phyloP scores from a whole-genome alignment of 371 early-diverging fungal species.

The Rhizopus microsporus region DNA sequence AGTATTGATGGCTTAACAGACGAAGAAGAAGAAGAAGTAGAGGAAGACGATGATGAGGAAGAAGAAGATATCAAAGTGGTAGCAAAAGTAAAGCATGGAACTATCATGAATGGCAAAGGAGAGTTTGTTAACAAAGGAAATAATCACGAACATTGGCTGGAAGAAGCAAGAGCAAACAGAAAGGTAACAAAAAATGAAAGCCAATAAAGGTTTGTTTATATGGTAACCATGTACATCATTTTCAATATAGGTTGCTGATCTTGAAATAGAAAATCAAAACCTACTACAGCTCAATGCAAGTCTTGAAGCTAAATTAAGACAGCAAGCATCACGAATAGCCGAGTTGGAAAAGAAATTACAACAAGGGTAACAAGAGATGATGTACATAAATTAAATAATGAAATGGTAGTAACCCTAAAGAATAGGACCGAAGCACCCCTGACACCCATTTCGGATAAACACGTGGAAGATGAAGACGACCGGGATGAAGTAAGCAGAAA shows the following conservation, averaged over 20 bases:
- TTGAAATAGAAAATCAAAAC: slow-evolving; percentile 52
- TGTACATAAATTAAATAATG: background rate
- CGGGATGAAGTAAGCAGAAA: slow-evolving; percentile 10
- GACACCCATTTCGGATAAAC: slow-evolving; percentile 29
- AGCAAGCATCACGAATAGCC: slow-evolving; percentile 42
- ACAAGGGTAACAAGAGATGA: slow-evolving; percentile 6
- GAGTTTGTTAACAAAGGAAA: slow-evolving; percentile 43
- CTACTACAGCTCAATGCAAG: slow-evolving; percentile 45
- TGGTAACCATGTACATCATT: too few species aligned
- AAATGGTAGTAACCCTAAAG: slow-evolving; percentile 12
- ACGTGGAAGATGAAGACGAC: slow-evolving; percentile 12
- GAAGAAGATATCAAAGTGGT: slow-evolving; percentile 33
- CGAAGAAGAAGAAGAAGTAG: slow-evolving; percentile 21
- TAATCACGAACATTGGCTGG: slow-evolving; percentile 29
- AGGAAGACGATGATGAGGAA: slow-evolving; percentile 17
- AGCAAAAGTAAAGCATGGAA: slow-evolving; percentile 47
- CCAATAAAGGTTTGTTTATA: slow-evolving; percentile 1
- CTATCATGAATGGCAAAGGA: slow-evolving; percentile 53
- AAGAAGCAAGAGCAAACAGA: slow-evolving; percentile 38
- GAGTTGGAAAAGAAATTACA: slow-evolving; percentile 47
- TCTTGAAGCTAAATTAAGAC: slow-evolving; percentile 45
- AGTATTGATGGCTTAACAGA: slow-evolving; percentile 23
- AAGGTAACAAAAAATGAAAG: slow-evolving; percentile 21
- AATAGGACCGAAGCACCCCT: slow-evolving; percentile 18
- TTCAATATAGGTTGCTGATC: slow-evolving; percentile 46